A percentile compares a stretch with the other conserved stretches of the same genome.
Conservation (phyloP, 306 rosid species). For the Prunus fruticosa region DNA sequence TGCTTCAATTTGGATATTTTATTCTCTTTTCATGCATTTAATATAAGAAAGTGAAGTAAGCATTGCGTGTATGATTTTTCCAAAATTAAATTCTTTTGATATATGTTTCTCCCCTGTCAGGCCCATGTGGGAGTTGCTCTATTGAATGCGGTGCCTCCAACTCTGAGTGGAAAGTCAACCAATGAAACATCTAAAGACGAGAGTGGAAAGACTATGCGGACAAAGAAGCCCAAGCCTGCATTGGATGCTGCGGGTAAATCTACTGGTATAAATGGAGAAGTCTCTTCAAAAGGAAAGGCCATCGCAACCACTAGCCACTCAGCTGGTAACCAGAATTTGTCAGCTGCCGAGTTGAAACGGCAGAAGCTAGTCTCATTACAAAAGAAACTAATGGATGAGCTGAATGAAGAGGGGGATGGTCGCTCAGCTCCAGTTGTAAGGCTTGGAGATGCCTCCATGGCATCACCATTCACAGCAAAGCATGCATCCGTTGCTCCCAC, state of each 20-base stretch:
- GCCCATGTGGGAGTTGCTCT: conserved; percentile 96
- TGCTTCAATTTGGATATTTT: not conserved
- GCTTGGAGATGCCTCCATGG: conserved; percentile 99
- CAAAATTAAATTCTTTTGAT: not conserved
- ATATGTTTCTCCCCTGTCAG: conserved; percentile 28
- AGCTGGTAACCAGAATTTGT: conserved; percentile 52
- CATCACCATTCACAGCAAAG: conserved; percentile 98
- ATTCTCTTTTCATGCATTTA: not conserved
- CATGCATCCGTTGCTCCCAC: conserved; percentile 97
- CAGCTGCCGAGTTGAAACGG: conserved; percentile 68
- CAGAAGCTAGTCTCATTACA: conserved; percentile 52
- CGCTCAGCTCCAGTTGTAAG: conserved; percentile 81
- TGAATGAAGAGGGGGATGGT: conserved; percentile 95
- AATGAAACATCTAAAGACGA: conserved; percentile 62
- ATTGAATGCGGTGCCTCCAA: conserved; percentile 78
- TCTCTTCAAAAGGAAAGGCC: conserved; percentile 60
- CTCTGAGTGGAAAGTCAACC: conserved; percentile 47
- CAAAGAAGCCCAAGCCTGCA: conserved; percentile 65
- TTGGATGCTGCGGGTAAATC: conserved; percentile 57
- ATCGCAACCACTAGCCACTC: conserved; percentile 42
- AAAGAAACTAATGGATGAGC: conserved; percentile 86
- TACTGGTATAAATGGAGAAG: conserved; percentile 48
- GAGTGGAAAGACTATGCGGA: conserved; percentile 47
- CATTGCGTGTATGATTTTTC: not conserved
- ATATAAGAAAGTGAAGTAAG: not conserved